Evolutionary conservation across 2,329 filamentous ascomycete species (phyloP).

Genomic region (Hypoxylon sp.): DNA sequence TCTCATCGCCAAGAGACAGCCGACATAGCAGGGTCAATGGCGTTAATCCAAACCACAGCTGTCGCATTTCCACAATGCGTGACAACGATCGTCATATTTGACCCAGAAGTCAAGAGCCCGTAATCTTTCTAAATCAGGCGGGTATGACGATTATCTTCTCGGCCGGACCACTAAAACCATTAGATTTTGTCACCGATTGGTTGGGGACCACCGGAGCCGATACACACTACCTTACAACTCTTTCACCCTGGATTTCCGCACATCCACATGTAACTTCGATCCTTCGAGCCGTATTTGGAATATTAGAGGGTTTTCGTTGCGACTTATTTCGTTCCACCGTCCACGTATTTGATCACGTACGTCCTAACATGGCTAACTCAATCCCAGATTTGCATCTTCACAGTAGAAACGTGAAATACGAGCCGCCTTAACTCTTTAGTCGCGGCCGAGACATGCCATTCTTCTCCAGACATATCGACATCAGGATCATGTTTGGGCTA

Average conservation of each 20-base stretch:
- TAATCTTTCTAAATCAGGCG: constrained; percentile 27
- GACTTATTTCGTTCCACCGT: constrained; percentile 33
- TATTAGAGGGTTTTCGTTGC: constrained; percentile 17
- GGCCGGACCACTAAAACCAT: constrained; percentile 26
- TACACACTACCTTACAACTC: constrained; percentile 15
- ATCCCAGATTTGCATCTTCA: constrained; percentile 10
- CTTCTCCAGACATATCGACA: constrained; percentile 2
- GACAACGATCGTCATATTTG: constrained; percentile 38
- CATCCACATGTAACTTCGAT: constrained; percentile 16
- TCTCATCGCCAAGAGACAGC: constrained; percentile 40
- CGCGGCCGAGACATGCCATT: constrained; percentile 18
- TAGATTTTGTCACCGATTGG: constrained; percentile 24
- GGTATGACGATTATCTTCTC: constrained; percentile 26
- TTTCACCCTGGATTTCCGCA: constrained; percentile 23
- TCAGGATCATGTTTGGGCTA: constrained; percentile 22
- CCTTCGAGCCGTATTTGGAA: constrained; percentile 9
- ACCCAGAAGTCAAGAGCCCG: constrained; percentile 21
- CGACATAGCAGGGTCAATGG: constrained; percentile 12
- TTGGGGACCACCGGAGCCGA: constrained; percentile 25
- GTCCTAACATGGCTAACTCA: constrained; percentile 18
- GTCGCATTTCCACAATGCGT: constrained; percentile 34
- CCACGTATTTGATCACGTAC: constrained; percentile 12
- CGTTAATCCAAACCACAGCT: constrained; percentile 36
- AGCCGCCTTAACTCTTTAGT: constrained; percentile 9
- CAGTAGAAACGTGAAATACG: constrained; percentile 15